Percentiles rank a stretch among this genome's conserved stretches.
These are phyloP conservation scores for Penicillium lagena DNA, from an alignment of 495 filamentous ascomycete species.

Conservation along the genomic window DNA sequence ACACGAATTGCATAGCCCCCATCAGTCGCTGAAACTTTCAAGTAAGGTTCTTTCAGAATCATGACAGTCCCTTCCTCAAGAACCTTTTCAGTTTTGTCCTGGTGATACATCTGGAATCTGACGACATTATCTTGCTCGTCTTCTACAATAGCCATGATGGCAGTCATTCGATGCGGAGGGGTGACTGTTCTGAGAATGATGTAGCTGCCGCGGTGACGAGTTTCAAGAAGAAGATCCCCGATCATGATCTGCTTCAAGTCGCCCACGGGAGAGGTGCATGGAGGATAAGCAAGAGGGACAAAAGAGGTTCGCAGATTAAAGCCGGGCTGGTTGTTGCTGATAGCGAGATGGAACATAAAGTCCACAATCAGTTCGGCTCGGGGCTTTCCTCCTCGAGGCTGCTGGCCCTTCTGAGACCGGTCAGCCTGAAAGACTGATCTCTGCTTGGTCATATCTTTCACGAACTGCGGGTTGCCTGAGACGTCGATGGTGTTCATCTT, in stretches of 20 bases:
- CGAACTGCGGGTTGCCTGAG: no score
- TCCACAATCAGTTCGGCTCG: no score
- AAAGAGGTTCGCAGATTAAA: slow-evolving; percentile 6
- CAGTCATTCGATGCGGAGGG: slow-evolving; percentile 31
- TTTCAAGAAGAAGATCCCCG: slow-evolving; percentile 37
- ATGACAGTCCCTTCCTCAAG: slow-evolving; percentile 26
- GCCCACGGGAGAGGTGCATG: slow-evolving; percentile 8
- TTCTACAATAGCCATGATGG: slow-evolving; percentile 39
- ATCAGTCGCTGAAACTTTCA: slow-evolving; percentile 26
- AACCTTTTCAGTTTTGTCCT: slow-evolving; percentile 18
- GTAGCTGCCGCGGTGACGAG: slow-evolving; percentile 42
- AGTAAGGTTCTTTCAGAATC: slow-evolving; percentile 49
- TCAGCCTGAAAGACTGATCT: no score
- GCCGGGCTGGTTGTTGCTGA: no score
- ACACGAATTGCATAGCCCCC: slow-evolving; percentile 39
- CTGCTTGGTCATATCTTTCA: no score
- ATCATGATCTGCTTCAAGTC: slow-evolving; percentile 17
- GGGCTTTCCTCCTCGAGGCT: no score
- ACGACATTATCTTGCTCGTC: slow-evolving; percentile 43
- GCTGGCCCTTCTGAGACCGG: no score
- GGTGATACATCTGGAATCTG: slow-evolving; percentile 42
- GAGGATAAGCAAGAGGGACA: slow-evolving; percentile 17
- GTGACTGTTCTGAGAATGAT: slow-evolving; percentile 37
- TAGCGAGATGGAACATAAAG: no score
- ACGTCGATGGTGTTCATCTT: no score